These are phyloP conservation scores for Eragrostis nindensis DNA, from an alignment of 176 grass and related monocot genomes.

Conservation along the genomic window DNA sequence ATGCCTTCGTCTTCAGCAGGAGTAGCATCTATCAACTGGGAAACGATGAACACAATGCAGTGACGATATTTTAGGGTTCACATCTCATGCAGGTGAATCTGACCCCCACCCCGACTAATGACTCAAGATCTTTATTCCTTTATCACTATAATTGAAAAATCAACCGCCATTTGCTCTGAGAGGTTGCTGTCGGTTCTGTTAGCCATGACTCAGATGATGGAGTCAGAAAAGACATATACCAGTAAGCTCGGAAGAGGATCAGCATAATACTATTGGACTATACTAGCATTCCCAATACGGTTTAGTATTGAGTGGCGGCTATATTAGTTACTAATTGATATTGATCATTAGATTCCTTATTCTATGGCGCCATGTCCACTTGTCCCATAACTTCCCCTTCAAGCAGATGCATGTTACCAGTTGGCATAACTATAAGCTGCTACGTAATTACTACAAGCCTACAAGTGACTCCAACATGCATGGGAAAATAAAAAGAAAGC, in stretches of 20 bases:
- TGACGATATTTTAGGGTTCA: no score
- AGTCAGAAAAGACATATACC: constrained; percentile 23
- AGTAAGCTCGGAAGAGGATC: constrained; percentile 25
- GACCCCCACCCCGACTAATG: no score
- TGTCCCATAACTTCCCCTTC: no score
- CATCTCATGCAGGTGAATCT: no score
- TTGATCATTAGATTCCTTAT: not conserved
- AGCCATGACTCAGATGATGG: constrained; percentile 20
- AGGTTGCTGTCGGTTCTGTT: constrained; percentile 27
- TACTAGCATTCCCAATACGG: not conserved
- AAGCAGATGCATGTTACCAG: not conserved
- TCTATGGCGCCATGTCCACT: not conserved
- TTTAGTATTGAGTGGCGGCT: not conserved
- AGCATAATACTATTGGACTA: not conserved
- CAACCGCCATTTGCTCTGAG: constrained; percentile 10
- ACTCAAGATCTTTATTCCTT: no score
- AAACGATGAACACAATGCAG: constrained; percentile 18
- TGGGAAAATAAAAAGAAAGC: no score
- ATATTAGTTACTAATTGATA: not conserved
- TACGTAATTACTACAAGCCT: no score
- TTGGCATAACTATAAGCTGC: no score
- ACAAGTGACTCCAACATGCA: no score
- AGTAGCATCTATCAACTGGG: constrained; percentile 21
- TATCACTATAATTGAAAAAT: not conserved
- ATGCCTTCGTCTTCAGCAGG: not conserved